Conservation (phyloP, 169 alveolate species). For the Cryptosporidium parvum region DNA sequence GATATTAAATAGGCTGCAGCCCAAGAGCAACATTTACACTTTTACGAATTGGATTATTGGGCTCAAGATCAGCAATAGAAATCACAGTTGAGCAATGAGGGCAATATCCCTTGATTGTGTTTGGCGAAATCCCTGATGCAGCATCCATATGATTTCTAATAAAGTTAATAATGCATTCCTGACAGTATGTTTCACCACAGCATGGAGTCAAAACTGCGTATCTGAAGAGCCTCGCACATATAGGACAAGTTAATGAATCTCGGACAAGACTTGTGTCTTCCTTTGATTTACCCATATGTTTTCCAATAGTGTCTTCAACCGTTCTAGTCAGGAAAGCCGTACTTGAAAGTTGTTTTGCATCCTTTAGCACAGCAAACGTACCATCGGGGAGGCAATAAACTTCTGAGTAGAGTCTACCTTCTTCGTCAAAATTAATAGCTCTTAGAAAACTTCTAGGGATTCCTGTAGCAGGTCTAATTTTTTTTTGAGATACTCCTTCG, state of each 20-base stretch:
- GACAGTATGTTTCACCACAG: conserved; percentile 89
- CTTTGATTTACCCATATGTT: conserved; percentile 76
- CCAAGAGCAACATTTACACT: conserved; percentile 76
- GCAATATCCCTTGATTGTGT: conserved; percentile 62
- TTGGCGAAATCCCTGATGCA: conserved; percentile 70
- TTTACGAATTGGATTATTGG: conserved; percentile 69
- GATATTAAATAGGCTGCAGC: conserved; percentile 33
- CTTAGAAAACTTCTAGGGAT: conserved; percentile 86
- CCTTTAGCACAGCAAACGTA: conserved; percentile 86
- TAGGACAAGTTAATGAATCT: conserved; percentile 80
- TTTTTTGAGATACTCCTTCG: conserved; percentile 84
- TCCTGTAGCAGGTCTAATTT: conserved; percentile 89
- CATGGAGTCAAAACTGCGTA: conserved; percentile 86
- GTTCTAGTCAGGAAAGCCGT: conserved; percentile 88
- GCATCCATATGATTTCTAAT: conserved; percentile 59
- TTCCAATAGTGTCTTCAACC: conserved; percentile 86
- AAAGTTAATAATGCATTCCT: conserved; percentile 74
- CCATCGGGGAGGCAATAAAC: conserved; percentile 86
- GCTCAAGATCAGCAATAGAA: conserved; percentile 73
- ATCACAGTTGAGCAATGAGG: conserved; percentile 73
- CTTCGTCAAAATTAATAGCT: conserved; percentile 83
- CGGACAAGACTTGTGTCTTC: conserved; percentile 66
- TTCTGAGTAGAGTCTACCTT: conserved; percentile 78
- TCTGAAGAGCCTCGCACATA: conserved; percentile 84
- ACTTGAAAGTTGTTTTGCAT: conserved; percentile 86